Base-by-base conservation (phyloP, 1,284 basidiomycete genomes). In the Schizophyllum commune region DNA sequence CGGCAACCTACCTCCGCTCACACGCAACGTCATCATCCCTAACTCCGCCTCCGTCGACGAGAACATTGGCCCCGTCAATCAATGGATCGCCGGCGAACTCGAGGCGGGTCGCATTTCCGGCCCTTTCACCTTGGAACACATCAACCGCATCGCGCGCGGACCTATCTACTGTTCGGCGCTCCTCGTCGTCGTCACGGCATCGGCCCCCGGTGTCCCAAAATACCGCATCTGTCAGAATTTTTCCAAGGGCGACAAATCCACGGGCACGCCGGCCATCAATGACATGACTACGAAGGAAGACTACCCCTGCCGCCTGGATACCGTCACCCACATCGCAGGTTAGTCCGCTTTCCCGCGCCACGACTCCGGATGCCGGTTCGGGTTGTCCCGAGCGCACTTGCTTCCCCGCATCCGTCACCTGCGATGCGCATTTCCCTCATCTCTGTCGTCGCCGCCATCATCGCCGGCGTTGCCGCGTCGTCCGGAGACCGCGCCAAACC, bases 401-500 rank as follows among this genome's bases (percentile, higher is more conserved):
- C 9, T 47, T 47, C 39, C 17, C 39, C 39, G 39, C 39, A 11
- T 11, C 39, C 39, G 39, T 47, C 39, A 17, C 39, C 17, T 8
- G 3, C 17, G 8, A 47, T 47, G 39, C 39, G 39, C 39, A 13
- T 47, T 8, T 47, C 17, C 39, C 39, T 66, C 47, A 15, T 64
- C 8, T 57, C 67, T 13, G 51, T 66, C 3, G 53, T 63, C 32
- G 61, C 63, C 15, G 47, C 55, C 4, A 64, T 55, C n/a, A 27
- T 27, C 27, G 27, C 51, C 68, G 52, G 27, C 27, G 27, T 27
- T 5, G 27, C 27, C 27, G 79, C 71, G 1, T 87, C 85, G 0
- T 79, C 81, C 0, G 88, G 88, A 33, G 88, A 90, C 70, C 75
- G 84, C 11, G 77, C 81, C 32, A 71, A 74, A 2, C 75, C 76